A percentile compares a stretch with the other conserved stretches of the same genome.
Evolutionary conservation across 2,329 filamentous ascomycete genomes (phyloP).

Genomic region (Fonsecaea erecta): DNA sequence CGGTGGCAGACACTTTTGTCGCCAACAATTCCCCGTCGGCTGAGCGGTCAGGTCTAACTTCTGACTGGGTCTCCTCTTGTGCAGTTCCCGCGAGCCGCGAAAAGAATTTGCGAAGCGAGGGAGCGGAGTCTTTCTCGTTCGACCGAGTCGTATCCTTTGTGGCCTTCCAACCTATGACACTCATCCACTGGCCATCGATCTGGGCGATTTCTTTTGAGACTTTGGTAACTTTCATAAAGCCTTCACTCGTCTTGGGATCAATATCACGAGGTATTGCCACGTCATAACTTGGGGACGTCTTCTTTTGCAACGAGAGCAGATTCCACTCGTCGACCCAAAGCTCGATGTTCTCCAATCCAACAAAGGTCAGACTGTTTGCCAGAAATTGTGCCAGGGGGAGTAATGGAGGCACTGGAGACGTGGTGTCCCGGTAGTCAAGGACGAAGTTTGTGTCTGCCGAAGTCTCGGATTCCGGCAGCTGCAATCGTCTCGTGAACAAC

Average conservation of each 20-base stretch:
- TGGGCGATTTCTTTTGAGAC: constrained; percentile 87
- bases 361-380: constrained; percentile 93
- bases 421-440: constrained; percentile 87
- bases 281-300: constrained; percentile 75
- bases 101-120: constrained; percentile 78
- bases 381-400: constrained; percentile 89
- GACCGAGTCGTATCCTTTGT: constrained; percentile 43
- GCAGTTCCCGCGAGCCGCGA: constrained; percentile 68
- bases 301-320: constrained; percentile 79
- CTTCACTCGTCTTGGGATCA: constrained; percentile 80
- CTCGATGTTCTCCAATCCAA: constrained; percentile 83
- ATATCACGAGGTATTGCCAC: constrained; percentile 77
- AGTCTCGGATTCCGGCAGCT: constrained; percentile 68
- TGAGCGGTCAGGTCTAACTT: constrained; percentile 53
- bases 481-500: constrained; percentile 85
- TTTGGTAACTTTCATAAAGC: constrained; percentile 81
- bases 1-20: constrained; percentile 68
- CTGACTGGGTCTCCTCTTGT: constrained; percentile 26
- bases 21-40: constrained; percentile 68
- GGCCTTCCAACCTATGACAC: constrained; percentile 81
- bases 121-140: constrained; percentile 51
- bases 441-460: constrained; percentile 85
- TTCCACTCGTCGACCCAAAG: constrained; percentile 88
- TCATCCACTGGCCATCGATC: constrained; percentile 90
- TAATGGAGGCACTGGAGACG: constrained; percentile 83